Evolutionary conservation across 345 rosid species (phyloP), one percentile per base, ranked within the genome.

Genomic region (Camelina neglecta): DNA sequence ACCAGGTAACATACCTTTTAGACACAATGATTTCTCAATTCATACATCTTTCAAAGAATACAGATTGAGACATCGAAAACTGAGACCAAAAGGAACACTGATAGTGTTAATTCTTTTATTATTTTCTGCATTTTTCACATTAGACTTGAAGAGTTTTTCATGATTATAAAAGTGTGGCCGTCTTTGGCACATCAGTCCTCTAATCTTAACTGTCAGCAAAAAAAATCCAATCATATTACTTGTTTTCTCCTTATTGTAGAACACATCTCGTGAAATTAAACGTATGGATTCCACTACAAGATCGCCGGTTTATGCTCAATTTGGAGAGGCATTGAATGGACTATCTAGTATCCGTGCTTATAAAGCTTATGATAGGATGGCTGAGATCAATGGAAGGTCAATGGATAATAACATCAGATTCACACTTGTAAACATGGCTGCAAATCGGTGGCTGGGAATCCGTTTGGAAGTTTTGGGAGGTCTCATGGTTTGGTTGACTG

Each of bases 231-330:
- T 35, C 44, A 49, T 15, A 33, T 49, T 18, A 18, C 18, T 18
- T 50, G 44, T 16, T 42, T 73, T 79, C 80, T 39, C 48, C 24
- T 69, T 62, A 13, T 11, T 79, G 59, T 72, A 95, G 99, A 92
- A 87, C 87, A 92, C 99, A 7, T 91, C 99, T 1, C 99, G 99
- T 67, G 99, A 95, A 84, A 88, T 95, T 64, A 95, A 95, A 84
- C 96, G 99, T 65, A 74, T 95, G 83, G 99, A 95, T 79, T 95
- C 99, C 38, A 65, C 88, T 59, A 80, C 89, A 29, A 89, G 99
- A 86, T 95, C 99, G n/a, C 99, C 99, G 2, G 97, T 95, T 60
- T 92, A 95, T 83, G 99, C 99, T 67, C 99, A 95, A 74, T 95
- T 95, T 80, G 93, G 99, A 41, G 99, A 95, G 85, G 99, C 99